These are phyloP conservation scores for Tetrahymena elliotti DNA, from an alignment of 73 alveolate genomes.

Conservation along the genomic window DNA sequence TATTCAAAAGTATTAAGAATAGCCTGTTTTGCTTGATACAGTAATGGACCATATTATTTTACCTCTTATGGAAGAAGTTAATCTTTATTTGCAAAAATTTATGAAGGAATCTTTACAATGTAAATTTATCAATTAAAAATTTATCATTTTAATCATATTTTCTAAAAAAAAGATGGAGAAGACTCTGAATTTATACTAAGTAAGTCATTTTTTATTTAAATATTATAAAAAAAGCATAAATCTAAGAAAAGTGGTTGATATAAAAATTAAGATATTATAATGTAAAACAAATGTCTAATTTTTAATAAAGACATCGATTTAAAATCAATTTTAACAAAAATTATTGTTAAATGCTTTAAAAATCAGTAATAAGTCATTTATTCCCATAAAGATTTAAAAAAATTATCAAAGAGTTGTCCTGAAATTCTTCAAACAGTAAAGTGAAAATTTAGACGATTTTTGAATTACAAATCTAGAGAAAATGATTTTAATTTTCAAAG, in stretches of 20 bases:
- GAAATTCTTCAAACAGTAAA: too few relatives aligned
- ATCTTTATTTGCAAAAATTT: neutral
- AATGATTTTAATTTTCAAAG: too few relatives aligned
- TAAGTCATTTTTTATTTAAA: neutral
- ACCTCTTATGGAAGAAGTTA: constrained; percentile 25
- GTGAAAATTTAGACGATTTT: too few relatives aligned
- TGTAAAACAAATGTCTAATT: too few relatives aligned
- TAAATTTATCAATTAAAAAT: neutral
- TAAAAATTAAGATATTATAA: too few relatives aligned
- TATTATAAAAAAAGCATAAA: neutral
- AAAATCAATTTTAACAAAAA: too few relatives aligned
- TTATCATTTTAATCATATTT: neutral
- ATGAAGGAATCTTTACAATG: neutral
- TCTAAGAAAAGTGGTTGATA: neutral
- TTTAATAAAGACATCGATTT: too few relatives aligned
- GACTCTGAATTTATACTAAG: neutral
- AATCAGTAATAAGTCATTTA: too few relatives aligned
- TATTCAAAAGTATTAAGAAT: constrained; percentile 28
- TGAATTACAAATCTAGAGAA: too few relatives aligned
- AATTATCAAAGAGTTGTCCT: too few relatives aligned
- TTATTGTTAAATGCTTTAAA: too few relatives aligned
- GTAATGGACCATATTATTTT: constrained; percentile 6
- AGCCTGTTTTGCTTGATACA: constrained; percentile 9
- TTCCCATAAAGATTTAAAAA: too few relatives aligned
- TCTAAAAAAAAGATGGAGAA: neutral